phyloP scores from a whole-genome alignment of 2,329 filamentous ascomycete species.

The Epichloe amarillans region DNA sequence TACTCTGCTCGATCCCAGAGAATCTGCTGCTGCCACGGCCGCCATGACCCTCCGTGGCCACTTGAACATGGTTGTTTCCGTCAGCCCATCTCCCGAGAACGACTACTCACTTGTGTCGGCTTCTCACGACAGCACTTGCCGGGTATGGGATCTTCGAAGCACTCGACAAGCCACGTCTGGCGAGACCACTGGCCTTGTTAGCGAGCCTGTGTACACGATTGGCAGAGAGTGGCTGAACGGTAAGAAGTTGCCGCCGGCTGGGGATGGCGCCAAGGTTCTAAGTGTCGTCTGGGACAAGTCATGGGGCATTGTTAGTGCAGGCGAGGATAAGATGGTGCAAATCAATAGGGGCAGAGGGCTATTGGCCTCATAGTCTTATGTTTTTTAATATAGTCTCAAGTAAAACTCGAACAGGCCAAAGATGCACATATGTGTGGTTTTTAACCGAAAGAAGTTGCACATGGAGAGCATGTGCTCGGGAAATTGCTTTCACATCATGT shows the following conservation, averaged over 20 bases:
- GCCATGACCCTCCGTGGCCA: slow-evolving; percentile 90
- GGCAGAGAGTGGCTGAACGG: slow-evolving; percentile 58
- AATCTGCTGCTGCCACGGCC: slow-evolving; percentile 58
- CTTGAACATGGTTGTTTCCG: slow-evolving; percentile 52
- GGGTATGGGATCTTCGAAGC: slow-evolving; percentile 84
- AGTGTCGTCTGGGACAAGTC: slow-evolving; percentile 73
- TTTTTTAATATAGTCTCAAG: not conserved
- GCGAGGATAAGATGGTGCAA: slow-evolving; percentile 91
- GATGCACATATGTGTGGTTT: not conserved
- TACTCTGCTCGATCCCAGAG: slow-evolving; percentile 82
- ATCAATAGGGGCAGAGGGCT: slow-evolving; percentile 59
- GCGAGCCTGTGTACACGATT: slow-evolving; percentile 65
- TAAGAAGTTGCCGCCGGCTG: slow-evolving; percentile 52
- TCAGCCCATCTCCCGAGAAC: slow-evolving; percentile 44
- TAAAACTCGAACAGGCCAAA: not conserved
- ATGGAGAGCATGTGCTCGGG: not conserved
- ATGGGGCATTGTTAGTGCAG: slow-evolving; percentile 79
- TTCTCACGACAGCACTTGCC: slow-evolving; percentile 84
- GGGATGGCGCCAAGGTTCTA: slow-evolving; percentile 84
- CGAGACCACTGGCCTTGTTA: slow-evolving; percentile 48
- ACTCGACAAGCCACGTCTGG: slow-evolving; percentile 45
- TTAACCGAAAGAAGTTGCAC: not conserved
- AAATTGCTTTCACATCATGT: not conserved
- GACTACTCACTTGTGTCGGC: slow-evolving; percentile 76
- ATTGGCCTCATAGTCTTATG: slow-evolving; percentile 21